Evolutionary conservation across 164 flowering plant species (phyloP), one percentile per base, ranked within the genome.

Genomic region (Tinospora cordifolia): DNA sequence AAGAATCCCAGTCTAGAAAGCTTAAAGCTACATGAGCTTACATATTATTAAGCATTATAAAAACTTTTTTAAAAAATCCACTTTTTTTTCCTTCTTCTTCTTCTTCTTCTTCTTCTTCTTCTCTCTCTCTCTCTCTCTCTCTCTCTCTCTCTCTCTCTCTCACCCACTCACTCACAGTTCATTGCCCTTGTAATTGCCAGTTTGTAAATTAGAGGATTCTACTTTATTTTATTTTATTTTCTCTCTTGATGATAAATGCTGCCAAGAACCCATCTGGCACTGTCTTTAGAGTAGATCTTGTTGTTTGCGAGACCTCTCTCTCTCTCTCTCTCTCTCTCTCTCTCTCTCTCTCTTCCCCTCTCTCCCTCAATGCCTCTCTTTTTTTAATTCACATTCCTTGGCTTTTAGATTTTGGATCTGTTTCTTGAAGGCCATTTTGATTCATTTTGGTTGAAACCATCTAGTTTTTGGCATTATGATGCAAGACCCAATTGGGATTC

Each of bases 401-500:
- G 57, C 49, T 30, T 34, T 14, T 30, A 30, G 36, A 30, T n/a
- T n/a, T 54, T 10, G 25, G 65, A 22, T 66, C 25, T 22, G 68
- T 14, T n/a, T 67, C 36, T 21, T 49, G 46, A 38, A 44, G 22
- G n/a, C n/a, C n/a, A n/a, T 38, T n/a, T 17, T 54, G 60, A 54
- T n/a, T 54, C 60, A 54, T 1, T 54, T 54, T 54, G 21, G 60
- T 54, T 3, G 21, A 54, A 54, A 54, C 21, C 60, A 54, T 19
- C 60, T n/a, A 47, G 60, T n/a, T 54, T 5, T n/a, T 19, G 60
- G 60, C 60, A 9, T 19, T 22, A 44, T 9, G 68, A 87, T 90
- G 93, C 89, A 88, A 78, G 91, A 87, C 67, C 81, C 84, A 12
- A 84, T 88, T 66, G 85, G 83, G 24, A 83, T 86, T 68, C 96